These are phyloP conservation scores for Fusarium robinianum DNA, from an alignment of 2,329 filamentous ascomycete species.

Conservation along the genomic window DNA sequence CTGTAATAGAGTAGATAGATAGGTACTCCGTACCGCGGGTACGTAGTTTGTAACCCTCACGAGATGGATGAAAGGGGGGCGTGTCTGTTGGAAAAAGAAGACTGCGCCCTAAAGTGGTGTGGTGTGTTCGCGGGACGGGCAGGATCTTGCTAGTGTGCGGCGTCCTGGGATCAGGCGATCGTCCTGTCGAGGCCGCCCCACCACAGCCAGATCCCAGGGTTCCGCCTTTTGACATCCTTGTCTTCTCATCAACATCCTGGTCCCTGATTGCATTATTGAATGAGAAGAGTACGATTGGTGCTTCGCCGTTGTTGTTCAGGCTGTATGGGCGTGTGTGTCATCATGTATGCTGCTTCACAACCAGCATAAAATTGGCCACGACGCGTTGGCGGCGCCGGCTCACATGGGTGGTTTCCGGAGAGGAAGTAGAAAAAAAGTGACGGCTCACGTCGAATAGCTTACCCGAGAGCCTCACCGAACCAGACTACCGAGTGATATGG, in stretches of 20 bases:
- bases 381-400: constrained; percentile 22
- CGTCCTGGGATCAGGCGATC: constrained; percentile 39
- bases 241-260: constrained; percentile 10
- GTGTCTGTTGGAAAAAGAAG: constrained; percentile 12
- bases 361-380: too few species aligned
- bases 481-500: constrained; percentile 23
- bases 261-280: too few species aligned
- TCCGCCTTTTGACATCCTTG: constrained; percentile 33
- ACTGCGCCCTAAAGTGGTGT: constrained; percentile 23
- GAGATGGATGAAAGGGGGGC: constrained; percentile 13
- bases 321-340: constrained; percentile 17
- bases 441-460: constrained; percentile 21
- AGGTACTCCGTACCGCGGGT: neutral
- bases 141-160: constrained; percentile 37
- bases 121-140: constrained; percentile 38
- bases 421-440: constrained; percentile 25
- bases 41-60: neutral
- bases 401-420: constrained; percentile 22
- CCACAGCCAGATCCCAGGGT: constrained; percentile 39
- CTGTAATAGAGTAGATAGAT: constrained; percentile 5
- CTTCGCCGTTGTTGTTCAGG: constrained; percentile 22
- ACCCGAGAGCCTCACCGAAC: constrained; percentile 26
- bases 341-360: too few species aligned
- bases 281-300: constrained; percentile 13
- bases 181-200: constrained; percentile 35